Conservation (phyloP, 345 rosid genomes). For the Schrenkiella parvula region DNA sequence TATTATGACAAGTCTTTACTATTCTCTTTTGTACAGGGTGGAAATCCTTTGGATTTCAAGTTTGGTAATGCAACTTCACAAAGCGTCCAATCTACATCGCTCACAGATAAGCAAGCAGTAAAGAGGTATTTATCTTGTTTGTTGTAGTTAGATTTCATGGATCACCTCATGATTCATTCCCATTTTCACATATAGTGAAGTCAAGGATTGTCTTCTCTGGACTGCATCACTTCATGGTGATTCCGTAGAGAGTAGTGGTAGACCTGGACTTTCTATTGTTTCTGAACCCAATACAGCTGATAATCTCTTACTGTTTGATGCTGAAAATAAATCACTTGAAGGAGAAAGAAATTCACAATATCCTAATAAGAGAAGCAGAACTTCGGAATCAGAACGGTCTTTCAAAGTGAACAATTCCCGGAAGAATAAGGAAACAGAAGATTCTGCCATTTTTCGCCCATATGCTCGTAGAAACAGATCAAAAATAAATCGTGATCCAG, state of each 20-base stretch:
- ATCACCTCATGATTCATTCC: conserved; percentile 17
- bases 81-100: conserved; percentile 88
- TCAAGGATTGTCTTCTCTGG: conserved; percentile 77
- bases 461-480: conserved; percentile 95
- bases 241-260: conserved; percentile 91
- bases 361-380: conserved; percentile 45
- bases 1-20: conserved; percentile 11
- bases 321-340: conserved; percentile 65
- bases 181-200: conserved; percentile 56
- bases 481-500: conserved; percentile 72
- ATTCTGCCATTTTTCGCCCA: conserved; percentile 90
- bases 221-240: conserved; percentile 88
- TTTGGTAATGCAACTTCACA: conserved; percentile 62
- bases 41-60: conserved; percentile 96
- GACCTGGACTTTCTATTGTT: conserved; percentile 56
- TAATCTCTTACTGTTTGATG: conserved; percentile 70
- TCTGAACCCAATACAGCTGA: conserved; percentile 90
- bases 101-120: conserved; percentile 64
- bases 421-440: conserved; percentile 79
- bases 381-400: conserved; percentile 60
- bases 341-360: conserved; percentile 42
- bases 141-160: conserved; percentile 3
- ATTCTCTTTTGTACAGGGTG: conserved; percentile 58
- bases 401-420: conserved; percentile 50
- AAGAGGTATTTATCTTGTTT: conserved; percentile 56